Evolutionary conservation across 352 stramenopile genomes (phyloP), one percentile per base, ranked within the genome.

Genomic region (Phytophthora pluvialis): DNA sequence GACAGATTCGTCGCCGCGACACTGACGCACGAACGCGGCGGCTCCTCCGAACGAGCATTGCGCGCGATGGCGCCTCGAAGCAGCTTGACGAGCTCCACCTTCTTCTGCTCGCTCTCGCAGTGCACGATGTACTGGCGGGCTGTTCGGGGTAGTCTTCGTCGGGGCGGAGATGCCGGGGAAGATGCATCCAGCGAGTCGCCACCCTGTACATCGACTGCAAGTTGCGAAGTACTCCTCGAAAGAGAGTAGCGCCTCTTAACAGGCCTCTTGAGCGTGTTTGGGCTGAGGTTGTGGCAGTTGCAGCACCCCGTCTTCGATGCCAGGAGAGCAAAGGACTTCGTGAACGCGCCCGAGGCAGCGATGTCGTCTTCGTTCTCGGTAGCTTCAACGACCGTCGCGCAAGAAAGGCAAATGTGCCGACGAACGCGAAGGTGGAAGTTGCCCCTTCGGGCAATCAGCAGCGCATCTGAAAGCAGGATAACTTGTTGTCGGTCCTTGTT

Each of bases 341-440:
- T 10, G n/a, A 35, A 49, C 8, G 18, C 16, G n/a, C 38, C 16
- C 0, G 54, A 28, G 4, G 3, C 3, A 42, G 36, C 7, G 21
- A 33, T 29, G n/a, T 63, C 36, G 46, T 40, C 53, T 39, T 42
- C 21, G 10, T 25, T 48, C 18, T 70, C 40, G 9, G 38, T 45
- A 25, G 67, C 60, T 35, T 84, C 75, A 31, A 77, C 35, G 26
- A 89, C 57, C 1, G 59, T 60, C 1, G 77, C 78, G 31, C 81
- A 90, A 5, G 78, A 86, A 39, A 90, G 67, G 51, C 81, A 90
- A 59, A 90, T 74, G 53, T 87, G 75, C 10, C 70, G 76, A n/a
- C 72, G 70, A 50, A 90, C 71, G 51, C 85, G 83, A 26, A 90
- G 70, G 40, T 72, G 72, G 10, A 77, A 72, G 13, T 76, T 80